Evolutionary conservation across 176 grass and related monocot genomes (phyloP).

Genomic region (Zizania latifolia): DNA sequence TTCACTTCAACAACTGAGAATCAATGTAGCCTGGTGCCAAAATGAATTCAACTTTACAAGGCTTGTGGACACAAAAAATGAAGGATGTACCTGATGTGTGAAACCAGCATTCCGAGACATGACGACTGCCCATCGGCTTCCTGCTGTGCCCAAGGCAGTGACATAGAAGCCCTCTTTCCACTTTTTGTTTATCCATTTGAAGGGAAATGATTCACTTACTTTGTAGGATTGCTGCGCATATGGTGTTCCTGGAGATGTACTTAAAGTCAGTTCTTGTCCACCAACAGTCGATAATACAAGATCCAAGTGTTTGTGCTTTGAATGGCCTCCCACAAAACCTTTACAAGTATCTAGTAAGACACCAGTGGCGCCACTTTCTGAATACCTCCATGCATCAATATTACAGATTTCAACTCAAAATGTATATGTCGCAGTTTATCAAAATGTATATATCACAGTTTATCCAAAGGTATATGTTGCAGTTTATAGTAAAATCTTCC

Average conservation of each 20-base stretch:
- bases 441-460: neutral
- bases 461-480: neutral
- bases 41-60: conserved; percentile 4
- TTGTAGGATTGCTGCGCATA: conserved; percentile 96
- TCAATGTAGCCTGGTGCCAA: neutral
- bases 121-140: conserved; percentile 80
- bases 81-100: conserved; percentile 61
- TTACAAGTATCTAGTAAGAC: neutral
- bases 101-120: conserved; percentile 97
- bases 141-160: conserved; percentile 91
- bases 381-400: neutral
- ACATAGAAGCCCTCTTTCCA: conserved; percentile 98
- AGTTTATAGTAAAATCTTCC: neutral
- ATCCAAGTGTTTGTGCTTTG: conserved; percentile 2
- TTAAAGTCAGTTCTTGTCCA: conserved; percentile 34
- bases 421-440: no score
- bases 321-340: neutral
- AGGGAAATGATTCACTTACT: conserved; percentile 94
- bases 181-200: conserved; percentile 99
- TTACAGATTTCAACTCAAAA: neutral
- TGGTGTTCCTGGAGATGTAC: conserved; percentile 55
- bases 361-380: neutral
- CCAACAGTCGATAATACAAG: neutral
- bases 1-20: neutral
- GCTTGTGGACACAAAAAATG: neutral